These are phyloP conservation scores for Fusarium cicatricum DNA, from an alignment of 2,329 filamentous ascomycete species.

Conservation along the genomic window DNA sequence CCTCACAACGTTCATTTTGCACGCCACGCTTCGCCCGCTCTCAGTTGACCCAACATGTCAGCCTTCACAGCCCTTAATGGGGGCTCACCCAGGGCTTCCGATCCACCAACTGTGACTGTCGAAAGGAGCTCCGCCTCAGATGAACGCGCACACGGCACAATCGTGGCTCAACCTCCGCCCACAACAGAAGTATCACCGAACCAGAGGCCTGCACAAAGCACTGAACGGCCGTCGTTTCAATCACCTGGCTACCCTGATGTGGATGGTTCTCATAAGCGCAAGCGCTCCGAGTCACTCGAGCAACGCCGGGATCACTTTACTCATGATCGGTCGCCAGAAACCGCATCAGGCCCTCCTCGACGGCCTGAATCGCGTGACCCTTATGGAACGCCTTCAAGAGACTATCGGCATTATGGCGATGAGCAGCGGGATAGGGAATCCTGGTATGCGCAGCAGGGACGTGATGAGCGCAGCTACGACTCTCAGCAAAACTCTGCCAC, in stretches of 20 bases:
- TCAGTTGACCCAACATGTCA: slow-evolving; percentile 51
- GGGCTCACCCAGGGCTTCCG: slow-evolving; percentile 55
- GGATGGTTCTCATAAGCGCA: slow-evolving; percentile 69
- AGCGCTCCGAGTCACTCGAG: slow-evolving; percentile 72
- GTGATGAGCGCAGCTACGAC: slow-evolving; percentile 58
- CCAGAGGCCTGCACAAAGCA: slow-evolving; percentile 51
- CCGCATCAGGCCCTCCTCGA: slow-evolving; percentile 39
- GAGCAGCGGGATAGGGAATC: slow-evolving; percentile 58
- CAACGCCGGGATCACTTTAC: slow-evolving; percentile 48
- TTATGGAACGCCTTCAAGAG: slow-evolving; percentile 54
- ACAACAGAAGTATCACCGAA: slow-evolving; percentile 41
- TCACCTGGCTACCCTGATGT: slow-evolving; percentile 52
- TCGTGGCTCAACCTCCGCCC: slow-evolving; percentile 37
- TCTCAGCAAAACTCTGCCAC: slow-evolving; percentile 57
- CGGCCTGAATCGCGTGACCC: slow-evolving; percentile 52
- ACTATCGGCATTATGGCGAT: slow-evolving; percentile 56
- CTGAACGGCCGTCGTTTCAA: slow-evolving; percentile 54
- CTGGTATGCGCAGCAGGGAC: slow-evolving; percentile 58
- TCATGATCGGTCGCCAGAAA: slow-evolving; percentile 49
- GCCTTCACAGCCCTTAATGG: slow-evolving; percentile 63
- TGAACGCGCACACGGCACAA: slow-evolving; percentile 44
- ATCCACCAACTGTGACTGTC: slow-evolving; percentile 44
- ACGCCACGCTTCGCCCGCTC: slow-evolving; percentile 1
- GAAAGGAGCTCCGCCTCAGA: slow-evolving; percentile 45
- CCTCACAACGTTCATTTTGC: neutral